Conservation (phyloP, 352 stramenopile species). For the Phytophthora litchii region DNA sequence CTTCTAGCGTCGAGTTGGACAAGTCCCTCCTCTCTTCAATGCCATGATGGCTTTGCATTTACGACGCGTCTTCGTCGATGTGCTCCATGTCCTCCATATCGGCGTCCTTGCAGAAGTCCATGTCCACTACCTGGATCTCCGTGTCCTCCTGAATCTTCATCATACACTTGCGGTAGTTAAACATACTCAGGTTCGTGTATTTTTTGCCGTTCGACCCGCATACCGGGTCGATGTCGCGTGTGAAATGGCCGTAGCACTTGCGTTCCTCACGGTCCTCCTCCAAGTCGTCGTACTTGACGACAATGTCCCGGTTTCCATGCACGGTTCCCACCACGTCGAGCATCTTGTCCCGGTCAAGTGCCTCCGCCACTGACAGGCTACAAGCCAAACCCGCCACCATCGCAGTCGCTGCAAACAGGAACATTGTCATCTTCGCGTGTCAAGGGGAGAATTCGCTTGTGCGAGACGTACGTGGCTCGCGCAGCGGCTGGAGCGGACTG, state of each 20-base stretch:
- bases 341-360: constrained; percentile 39
- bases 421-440: constrained; percentile 10
- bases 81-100: constrained; percentile 42
- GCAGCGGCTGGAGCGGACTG: constrained; percentile 15
- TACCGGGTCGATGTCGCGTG: constrained; percentile 51
- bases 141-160: constrained; percentile 32
- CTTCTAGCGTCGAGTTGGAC: constrained; percentile 5
- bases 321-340: constrained; percentile 40
- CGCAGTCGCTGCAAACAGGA: constrained; percentile 11
- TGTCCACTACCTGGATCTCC: constrained; percentile 44
- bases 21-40: constrained; percentile 16
- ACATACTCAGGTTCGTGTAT: constrained; percentile 62
- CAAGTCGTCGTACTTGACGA: constrained; percentile 26
- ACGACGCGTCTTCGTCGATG: constrained; percentile 20
- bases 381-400: constrained; percentile 18
- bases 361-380: constrained; percentile 18
- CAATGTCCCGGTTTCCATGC: constrained; percentile 34
- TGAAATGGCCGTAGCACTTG: constrained; percentile 52
- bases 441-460: constrained; percentile 30
- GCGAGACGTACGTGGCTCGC: constrained; percentile 24
- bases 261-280: constrained; percentile 29
- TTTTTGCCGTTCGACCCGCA: constrained; percentile 64
- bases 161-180: constrained; percentile 61
- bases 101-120: constrained; percentile 47
- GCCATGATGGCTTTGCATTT: background rate